A percentile compares a stretch with the other conserved stretches of the same genome.
phyloP scores from a whole-genome alignment of 768 basidiomycete species.

The Leccinum incarnatum region DNA sequence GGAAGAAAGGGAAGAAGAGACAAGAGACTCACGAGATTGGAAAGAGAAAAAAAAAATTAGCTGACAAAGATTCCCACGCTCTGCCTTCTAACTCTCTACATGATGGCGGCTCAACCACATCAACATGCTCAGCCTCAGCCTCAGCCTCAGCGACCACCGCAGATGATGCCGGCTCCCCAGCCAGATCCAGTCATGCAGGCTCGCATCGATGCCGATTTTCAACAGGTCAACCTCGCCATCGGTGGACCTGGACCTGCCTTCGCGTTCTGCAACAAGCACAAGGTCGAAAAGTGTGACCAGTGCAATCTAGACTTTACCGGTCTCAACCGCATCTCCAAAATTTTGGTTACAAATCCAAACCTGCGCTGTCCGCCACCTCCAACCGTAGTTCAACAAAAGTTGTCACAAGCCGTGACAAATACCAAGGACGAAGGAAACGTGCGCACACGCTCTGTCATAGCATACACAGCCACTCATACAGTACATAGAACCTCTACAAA shows the following conservation, averaged over 20 bases:
- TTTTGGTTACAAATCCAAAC: conserved; percentile 66
- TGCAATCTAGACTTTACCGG: conserved; percentile 72
- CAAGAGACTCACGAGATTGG: conserved; percentile 9
- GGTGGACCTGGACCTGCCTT: conserved; percentile 49
- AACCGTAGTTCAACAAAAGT: conserved; percentile 69
- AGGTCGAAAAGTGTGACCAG: conserved; percentile 67
- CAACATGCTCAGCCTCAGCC: conserved; percentile 43
- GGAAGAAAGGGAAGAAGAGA: conserved; percentile 26
- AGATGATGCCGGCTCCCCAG: conserved; percentile 43
- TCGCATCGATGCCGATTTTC: conserved; percentile 71
- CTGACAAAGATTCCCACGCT: conserved; percentile 29
- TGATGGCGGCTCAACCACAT: conserved; percentile 66
- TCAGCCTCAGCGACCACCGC: conserved; percentile 37
- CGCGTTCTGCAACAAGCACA: conserved; percentile 66
- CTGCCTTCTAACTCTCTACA: background rate
- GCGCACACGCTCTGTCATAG: conserved; percentile 32
- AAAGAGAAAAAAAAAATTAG: conserved; percentile 26
- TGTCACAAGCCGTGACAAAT: conserved; percentile 68
- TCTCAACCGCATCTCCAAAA: conserved; percentile 73
- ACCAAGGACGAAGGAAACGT: conserved; percentile 97
- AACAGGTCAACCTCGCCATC: conserved; percentile 53
- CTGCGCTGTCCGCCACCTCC: conserved; percentile 79
- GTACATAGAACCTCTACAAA: conserved; percentile 72
- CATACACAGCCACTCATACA: conserved; percentile 9
- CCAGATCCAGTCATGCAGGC: conserved; percentile 74